Percentiles rank a stretch among this genome's conserved stretches.
phyloP scores from a whole-genome alignment of 1,284 basidiomycete species.

The Austroboletus niveus region DNA sequence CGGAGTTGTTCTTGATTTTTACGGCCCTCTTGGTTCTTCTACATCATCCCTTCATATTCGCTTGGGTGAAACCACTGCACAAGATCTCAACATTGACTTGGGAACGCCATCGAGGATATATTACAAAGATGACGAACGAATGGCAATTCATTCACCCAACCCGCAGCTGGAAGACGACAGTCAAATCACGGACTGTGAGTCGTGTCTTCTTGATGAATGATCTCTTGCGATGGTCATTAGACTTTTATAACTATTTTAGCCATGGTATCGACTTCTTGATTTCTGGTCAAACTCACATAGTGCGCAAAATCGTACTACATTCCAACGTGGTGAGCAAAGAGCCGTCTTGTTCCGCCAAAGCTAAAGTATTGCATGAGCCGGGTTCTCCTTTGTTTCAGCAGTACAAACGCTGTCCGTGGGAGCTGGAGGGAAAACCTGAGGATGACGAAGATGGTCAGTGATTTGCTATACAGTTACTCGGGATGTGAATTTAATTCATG shows the following conservation, averaged over 20 bases:
- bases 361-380: constrained; percentile 48
- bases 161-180: constrained; percentile 40
- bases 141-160: constrained; percentile 70
- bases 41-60: constrained; percentile 52
- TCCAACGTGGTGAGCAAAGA: constrained; percentile 73
- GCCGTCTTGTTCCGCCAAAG: neutral
- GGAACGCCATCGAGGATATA: constrained; percentile 76
- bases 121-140: constrained; percentile 85
- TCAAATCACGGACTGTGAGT: constrained; percentile 44
- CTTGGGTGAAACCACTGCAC: constrained; percentile 80
- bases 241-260: constrained; percentile 92
- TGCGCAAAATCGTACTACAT: constrained; percentile 84
- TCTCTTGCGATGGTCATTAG: constrained; percentile 36
- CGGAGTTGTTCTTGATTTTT: constrained; percentile 69
- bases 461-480: neutral
- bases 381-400: constrained; percentile 85
- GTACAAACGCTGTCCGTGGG: constrained; percentile 88
- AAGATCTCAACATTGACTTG: constrained; percentile 76
- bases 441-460: constrained; percentile 71
- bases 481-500: constrained; percentile 1
- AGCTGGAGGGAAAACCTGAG: constrained; percentile 69
- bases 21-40: constrained; percentile 45
- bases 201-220: constrained; percentile 1
- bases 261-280: constrained; percentile 84
- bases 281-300: constrained; percentile 64